Conservation (phyloP, 805 yeast species). For the Saturnispora zaruensis region DNA sequence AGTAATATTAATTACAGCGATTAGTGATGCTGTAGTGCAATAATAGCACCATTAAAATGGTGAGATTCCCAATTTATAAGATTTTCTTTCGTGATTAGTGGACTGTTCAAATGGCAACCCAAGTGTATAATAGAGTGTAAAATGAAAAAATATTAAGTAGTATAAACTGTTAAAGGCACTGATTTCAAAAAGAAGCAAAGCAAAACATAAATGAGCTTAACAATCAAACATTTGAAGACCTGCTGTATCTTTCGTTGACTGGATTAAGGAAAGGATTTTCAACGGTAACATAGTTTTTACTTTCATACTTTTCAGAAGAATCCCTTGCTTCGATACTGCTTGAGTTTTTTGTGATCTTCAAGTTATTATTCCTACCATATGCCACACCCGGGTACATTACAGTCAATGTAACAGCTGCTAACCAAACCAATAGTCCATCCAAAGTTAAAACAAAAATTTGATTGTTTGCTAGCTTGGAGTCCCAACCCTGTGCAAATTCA, state of each 20-base stretch:
- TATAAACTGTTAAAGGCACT: no score
- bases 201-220: no score
- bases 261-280: not conserved
- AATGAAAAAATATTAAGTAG: no score
- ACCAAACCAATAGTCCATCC: slow-evolving; percentile 52
- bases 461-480: slow-evolving; percentile 49
- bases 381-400: slow-evolving; percentile 55
- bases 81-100: no score
- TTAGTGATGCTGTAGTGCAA: no score
- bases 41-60: no score
- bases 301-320: not conserved
- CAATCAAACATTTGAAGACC: no score
- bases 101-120: no score
- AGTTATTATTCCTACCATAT: slow-evolving; percentile 19
- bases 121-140: no score
- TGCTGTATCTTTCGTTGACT: not conserved
- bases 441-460: slow-evolving; percentile 48
- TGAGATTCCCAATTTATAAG: no score
- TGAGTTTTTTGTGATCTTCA: not conserved
- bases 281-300: not conserved
- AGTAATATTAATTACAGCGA: no score
- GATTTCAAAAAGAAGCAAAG: no score
- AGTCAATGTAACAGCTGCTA: slow-evolving; percentile 38
- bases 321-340: not conserved
- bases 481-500: slow-evolving; percentile 65